These are phyloP conservation scores for Hippophae rhamnoides DNA, from an alignment of 306 rosid species.

Conservation along the genomic window DNA sequence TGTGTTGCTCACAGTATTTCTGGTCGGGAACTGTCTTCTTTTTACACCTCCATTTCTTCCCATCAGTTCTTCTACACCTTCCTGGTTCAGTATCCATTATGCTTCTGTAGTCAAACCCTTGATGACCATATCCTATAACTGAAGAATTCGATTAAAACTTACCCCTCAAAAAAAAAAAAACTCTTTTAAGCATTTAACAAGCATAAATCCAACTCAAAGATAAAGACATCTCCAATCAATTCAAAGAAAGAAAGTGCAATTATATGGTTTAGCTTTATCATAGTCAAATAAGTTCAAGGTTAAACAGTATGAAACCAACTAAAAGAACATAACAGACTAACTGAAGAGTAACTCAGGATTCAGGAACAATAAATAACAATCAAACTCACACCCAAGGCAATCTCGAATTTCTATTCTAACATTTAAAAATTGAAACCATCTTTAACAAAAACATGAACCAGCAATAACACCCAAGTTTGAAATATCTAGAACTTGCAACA, in stretches of 20 bases:
- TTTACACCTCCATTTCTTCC: conserved; percentile 87
- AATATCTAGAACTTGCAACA: too few species aligned
- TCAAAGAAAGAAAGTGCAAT: not conserved
- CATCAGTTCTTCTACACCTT: conserved; percentile 92
- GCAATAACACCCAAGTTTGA: too few species aligned
- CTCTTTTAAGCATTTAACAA: conserved; percentile 7
- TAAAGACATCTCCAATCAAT: not conserved
- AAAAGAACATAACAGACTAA: not conserved
- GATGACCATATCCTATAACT: conserved; percentile 26
- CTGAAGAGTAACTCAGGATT: not conserved
- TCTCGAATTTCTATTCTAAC: not conserved
- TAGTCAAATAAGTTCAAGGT: not conserved
- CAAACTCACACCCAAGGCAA: not conserved
- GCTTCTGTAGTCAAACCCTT: conserved; percentile 27
- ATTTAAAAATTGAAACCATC: not conserved
- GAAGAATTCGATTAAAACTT: conserved; percentile 20
- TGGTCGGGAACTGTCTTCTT: conserved; percentile 33
- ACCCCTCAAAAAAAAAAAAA: conserved; percentile 10
- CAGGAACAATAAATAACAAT: not conserved
- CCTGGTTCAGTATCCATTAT: conserved; percentile 53
- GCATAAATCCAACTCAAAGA: conserved; percentile 7
- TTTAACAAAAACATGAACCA: too few species aligned
- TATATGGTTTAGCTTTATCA: not conserved
- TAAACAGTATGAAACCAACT: not conserved
- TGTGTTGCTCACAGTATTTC: conserved; percentile 76